Evolutionary conservation across 148 eudicot species (phyloP).

Genomic region (Dysphania ambrosioides): DNA sequence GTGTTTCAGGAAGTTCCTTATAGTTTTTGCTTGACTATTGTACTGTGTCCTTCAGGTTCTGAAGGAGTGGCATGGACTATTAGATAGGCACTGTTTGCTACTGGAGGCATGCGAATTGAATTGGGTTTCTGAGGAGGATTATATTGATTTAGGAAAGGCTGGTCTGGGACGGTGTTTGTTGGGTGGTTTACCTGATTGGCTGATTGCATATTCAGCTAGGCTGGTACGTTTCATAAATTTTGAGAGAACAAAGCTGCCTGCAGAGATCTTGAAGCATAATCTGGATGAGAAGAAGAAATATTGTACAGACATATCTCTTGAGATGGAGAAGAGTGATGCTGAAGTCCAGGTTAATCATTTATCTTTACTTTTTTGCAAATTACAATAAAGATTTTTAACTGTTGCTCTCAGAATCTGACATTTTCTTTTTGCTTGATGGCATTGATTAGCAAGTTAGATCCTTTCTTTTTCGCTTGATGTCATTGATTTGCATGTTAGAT

Average conservation of each 20-base stretch:
- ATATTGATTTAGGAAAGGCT: constrained; percentile 81
- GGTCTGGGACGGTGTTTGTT: constrained; percentile 94
- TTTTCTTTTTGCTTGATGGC: not conserved
- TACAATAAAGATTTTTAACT: not conserved
- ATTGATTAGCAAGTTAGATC: constrained; percentile 32
- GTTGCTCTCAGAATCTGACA: not conserved
- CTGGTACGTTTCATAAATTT: constrained; percentile 81
- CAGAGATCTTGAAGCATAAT: constrained; percentile 74
- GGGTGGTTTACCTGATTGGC: constrained; percentile 95
- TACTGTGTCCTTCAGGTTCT: constrained; percentile 53
- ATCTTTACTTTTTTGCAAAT: not conserved
- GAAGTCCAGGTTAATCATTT: constrained; percentile 77
- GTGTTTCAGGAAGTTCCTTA: too few species aligned
- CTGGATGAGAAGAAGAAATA: constrained; percentile 88
- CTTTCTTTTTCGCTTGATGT: not conserved
- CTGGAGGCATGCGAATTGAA: constrained; percentile 89
- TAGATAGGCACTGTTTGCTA: constrained; percentile 71
- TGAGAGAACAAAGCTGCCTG: constrained; percentile 89
- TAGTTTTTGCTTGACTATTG: constrained; percentile 3
- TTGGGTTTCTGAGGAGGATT: constrained; percentile 94
- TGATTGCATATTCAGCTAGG: constrained; percentile 89
- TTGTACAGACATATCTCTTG: constrained; percentile 58
- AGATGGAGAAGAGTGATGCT: constrained; percentile 87
- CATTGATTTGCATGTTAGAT: constrained; percentile 33
- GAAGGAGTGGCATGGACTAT: constrained; percentile 83